Percentiles rank a stretch among this genome's conserved stretches.
Conservation (phyloP, 345 rosid genomes). For the Carallia pectinifolia region DNA sequence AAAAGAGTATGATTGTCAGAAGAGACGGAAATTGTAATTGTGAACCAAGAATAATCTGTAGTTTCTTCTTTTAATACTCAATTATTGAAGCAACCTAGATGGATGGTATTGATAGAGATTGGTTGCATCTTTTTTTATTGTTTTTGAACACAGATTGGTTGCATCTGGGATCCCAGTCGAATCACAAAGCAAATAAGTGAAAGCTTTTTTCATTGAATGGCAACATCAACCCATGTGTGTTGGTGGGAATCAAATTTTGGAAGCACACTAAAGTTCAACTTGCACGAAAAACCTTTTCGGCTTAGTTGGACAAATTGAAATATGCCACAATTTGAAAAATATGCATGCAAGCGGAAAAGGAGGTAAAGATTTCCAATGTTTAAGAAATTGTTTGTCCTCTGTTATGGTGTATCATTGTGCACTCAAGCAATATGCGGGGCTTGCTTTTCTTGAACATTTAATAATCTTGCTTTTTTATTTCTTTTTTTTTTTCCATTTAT, state of each 20-base stretch:
- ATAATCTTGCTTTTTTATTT: no score
- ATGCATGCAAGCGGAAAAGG: no score
- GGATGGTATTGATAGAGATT: background rate
- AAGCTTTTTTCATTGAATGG: background rate
- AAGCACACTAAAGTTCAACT: background rate
- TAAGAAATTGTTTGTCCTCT: no score
- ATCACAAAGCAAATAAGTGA: constrained; percentile 3
- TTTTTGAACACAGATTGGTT: background rate
- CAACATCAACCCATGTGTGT: background rate
- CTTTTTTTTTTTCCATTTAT: no score
- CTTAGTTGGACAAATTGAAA: background rate
- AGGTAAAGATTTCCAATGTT: no score
- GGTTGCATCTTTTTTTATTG: background rate
- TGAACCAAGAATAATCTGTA: background rate
- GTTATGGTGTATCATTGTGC: no score
- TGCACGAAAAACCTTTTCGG: background rate
- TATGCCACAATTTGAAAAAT: background rate
- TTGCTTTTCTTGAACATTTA: no score
- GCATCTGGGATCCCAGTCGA: constrained; percentile 20
- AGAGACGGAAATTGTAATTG: no score
- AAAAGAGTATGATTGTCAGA: no score
- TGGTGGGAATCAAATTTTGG: background rate
- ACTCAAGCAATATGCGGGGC: no score
- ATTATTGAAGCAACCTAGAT: constrained; percentile 17
- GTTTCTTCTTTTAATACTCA: constrained; percentile 1